Percentiles rank a stretch among this genome's conserved stretches.
phyloP scores from a whole-genome alignment of 495 filamentous ascomycete genomes.

The Bryoglossum gracile region DNA sequence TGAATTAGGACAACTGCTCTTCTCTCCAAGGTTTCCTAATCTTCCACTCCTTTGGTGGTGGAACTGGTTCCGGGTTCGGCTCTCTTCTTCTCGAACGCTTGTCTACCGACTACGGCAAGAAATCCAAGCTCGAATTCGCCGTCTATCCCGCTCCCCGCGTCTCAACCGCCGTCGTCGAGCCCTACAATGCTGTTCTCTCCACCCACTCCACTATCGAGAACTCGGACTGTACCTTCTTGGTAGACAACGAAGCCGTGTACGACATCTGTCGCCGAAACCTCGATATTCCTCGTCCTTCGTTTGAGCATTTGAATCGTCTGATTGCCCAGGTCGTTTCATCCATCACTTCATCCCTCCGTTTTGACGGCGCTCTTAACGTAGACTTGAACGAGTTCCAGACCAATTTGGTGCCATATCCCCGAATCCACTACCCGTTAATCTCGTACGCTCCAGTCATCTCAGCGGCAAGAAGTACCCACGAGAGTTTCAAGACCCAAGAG shows the following conservation, averaged over 20 bases:
- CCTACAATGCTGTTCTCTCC: constrained; percentile 86
- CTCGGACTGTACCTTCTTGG: constrained; percentile 86
- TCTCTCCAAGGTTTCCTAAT: constrained; percentile 87
- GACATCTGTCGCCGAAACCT: constrained; percentile 86
- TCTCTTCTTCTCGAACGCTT: constrained; percentile 82
- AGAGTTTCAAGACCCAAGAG: constrained; percentile 86
- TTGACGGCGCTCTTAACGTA: constrained; percentile 86
- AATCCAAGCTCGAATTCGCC: constrained; percentile 89
- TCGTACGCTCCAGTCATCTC: constrained; percentile 83
- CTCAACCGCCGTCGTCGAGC: constrained; percentile 84
- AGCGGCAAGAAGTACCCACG: constrained; percentile 72
- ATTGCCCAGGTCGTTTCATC: constrained; percentile 90
- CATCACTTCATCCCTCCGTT: constrained; percentile 83
- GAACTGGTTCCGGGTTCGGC: constrained; percentile 87
- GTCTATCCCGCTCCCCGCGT: constrained; percentile 83
- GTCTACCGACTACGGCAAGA: constrained; percentile 85
- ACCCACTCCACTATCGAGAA: constrained; percentile 94
- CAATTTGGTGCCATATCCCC: constrained; percentile 84
- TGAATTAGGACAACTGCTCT: constrained; percentile 69
- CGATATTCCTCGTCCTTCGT: constrained; percentile 79
- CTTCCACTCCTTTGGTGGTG: constrained; percentile 92
- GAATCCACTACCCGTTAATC: constrained; percentile 89
- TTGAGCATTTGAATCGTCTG: constrained; percentile 82
- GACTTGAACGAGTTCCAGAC: constrained; percentile 94
- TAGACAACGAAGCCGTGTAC: constrained; percentile 87